Conservation (phyloP, 2,329 filamentous ascomycete genomes). For the Bertia moriformis region DNA sequence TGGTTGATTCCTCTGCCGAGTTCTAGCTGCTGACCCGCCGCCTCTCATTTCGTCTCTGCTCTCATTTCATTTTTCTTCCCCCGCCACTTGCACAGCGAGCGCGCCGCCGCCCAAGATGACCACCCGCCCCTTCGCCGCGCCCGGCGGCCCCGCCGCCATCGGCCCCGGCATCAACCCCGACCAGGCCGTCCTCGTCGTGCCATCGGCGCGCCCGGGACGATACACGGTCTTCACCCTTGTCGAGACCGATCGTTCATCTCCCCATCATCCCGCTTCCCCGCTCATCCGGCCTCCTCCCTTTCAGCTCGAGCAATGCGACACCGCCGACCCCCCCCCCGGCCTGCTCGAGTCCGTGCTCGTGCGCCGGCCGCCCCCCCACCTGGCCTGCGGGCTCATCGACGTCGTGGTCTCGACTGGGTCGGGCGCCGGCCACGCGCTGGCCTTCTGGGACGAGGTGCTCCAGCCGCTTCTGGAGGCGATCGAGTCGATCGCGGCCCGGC, state of each 20-base stretch:
- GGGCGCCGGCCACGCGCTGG: conserved; percentile 39
- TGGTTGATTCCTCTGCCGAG: too few relatives aligned
- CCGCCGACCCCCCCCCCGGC: neutral
- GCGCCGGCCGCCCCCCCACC: neutral
- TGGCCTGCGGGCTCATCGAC: conserved; percentile 13
- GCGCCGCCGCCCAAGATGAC: too few relatives aligned
- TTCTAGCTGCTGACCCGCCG: too few relatives aligned
- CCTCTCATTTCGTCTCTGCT: too few relatives aligned
- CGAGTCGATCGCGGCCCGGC: conserved; percentile 8
- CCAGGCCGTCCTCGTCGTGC: neutral
- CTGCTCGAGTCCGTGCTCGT: neutral
- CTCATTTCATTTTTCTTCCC: too few relatives aligned
- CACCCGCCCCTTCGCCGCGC: too few relatives aligned
- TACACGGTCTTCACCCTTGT: neutral
- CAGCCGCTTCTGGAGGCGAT: conserved; percentile 35
- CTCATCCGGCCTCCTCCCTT: neutral
- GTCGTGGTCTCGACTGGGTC: conserved; percentile 56
- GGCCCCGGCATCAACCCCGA: too few relatives aligned
- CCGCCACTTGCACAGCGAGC: too few relatives aligned
- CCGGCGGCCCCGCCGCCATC: too few relatives aligned
- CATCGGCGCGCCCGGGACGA: neutral
- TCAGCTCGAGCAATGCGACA: neutral
- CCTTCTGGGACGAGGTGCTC: conserved; percentile 40
- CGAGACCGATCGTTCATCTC: neutral
- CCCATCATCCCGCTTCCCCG: neutral